phyloP scores from a whole-genome alignment of 306 rosid species.

The Prunus padus region DNA sequence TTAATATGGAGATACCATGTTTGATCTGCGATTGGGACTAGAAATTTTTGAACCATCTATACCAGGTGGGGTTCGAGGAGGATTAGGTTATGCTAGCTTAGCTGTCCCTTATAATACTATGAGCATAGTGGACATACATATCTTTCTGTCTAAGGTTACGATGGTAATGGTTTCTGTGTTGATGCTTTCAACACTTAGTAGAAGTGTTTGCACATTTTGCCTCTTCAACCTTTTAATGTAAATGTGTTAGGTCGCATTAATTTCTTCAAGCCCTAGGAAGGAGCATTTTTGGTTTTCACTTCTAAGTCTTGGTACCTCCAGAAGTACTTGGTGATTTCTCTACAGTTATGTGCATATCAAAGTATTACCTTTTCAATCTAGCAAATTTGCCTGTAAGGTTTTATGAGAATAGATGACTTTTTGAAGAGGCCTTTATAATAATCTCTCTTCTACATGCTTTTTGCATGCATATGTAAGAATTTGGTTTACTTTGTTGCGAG shows the following conservation, averaged over 20 bases:
- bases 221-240: background rate
- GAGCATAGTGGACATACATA: background rate
- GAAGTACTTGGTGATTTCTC: background rate
- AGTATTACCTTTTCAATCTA: too few species aligned
- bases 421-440: background rate
- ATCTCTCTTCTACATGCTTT: background rate
- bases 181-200: background rate
- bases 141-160: background rate
- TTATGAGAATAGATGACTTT: background rate
- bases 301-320: background rate
- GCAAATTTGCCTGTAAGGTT: background rate
- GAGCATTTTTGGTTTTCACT: background rate
- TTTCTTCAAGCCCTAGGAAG: background rate
- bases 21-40: slow-evolving; percentile 2
- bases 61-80: background rate
- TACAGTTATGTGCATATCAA: background rate
- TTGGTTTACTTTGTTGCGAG: background rate
- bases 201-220: background rate
- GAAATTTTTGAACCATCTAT: background rate
- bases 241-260: background rate
- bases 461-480: background rate
- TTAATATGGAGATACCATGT: background rate
- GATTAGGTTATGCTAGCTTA: background rate
- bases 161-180: background rate
- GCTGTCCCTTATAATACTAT: background rate